Percentiles rank a stretch among this genome's conserved stretches.
These are phyloP conservation scores for Ogataea corticis DNA, from an alignment of 805 yeast species.

Conservation along the genomic window DNA sequence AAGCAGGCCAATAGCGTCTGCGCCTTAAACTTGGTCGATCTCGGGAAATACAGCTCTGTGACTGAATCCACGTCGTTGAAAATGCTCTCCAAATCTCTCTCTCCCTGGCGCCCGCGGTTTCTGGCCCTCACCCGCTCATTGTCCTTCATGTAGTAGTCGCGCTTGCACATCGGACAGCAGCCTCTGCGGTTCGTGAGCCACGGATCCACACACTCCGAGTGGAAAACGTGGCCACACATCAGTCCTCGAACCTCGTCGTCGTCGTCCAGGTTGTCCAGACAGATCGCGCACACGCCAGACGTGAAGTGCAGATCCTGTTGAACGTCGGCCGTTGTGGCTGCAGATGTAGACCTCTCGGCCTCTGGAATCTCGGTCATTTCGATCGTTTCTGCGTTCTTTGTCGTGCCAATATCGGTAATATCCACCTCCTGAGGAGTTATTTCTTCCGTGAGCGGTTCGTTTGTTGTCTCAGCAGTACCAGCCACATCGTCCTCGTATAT, in stretches of 20 bases:
- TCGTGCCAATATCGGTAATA: slow-evolving; percentile 11
- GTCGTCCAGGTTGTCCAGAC: slow-evolving; percentile 64
- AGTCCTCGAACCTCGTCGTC: slow-evolving; percentile 70
- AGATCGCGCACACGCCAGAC: slow-evolving; percentile 76
- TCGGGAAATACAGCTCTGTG: slow-evolving; percentile 21
- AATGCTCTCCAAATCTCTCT: slow-evolving; percentile 24
- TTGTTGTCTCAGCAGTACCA: slow-evolving; percentile 20
- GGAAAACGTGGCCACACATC: slow-evolving; percentile 83
- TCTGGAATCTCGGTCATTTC: slow-evolving; percentile 11
- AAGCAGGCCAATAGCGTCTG: slow-evolving; percentile 27
- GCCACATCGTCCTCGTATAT: slow-evolving; percentile 39
- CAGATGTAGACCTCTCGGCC: slow-evolving; percentile 2
- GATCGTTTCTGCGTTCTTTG: slow-evolving; percentile 5
- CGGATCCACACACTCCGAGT: slow-evolving; percentile 74
- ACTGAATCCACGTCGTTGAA: slow-evolving; percentile 25
- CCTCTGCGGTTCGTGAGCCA: slow-evolving; percentile 77
- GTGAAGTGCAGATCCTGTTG: slow-evolving; percentile 46
- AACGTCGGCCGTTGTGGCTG: slow-evolving; percentile 9
- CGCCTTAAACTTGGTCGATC: slow-evolving; percentile 30
- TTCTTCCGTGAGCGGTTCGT: not conserved
- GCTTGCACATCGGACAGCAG: slow-evolving; percentile 82
- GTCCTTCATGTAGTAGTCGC: slow-evolving; percentile 56
- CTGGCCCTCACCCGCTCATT: slow-evolving; percentile 10
- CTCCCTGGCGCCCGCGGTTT: slow-evolving; percentile 17
- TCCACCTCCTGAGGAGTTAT: slow-evolving; percentile 12